Base-by-base conservation (phyloP, 1,284 basidiomycete genomes). In the Athelia psychrophila region DNA sequence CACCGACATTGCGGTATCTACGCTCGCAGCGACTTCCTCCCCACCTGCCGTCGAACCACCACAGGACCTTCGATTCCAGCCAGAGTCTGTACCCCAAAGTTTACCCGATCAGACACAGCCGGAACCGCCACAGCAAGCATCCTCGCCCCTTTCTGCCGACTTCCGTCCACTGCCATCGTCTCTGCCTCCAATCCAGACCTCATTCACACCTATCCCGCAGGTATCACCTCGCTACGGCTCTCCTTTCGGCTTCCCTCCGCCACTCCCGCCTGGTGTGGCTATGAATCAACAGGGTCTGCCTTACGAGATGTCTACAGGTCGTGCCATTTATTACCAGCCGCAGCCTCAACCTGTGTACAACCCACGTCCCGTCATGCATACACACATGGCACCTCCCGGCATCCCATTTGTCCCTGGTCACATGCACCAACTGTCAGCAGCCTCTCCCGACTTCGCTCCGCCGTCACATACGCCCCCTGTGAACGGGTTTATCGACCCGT, bases 221-320 rank as follows among this genome's bases (percentile, higher is more conserved):
- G 70, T 78, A 22, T 79, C 84, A 3, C 80, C 83, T 23, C 73
- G 76, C 2, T 88, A 81, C 54, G 76, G 78, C 18, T 83, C 87
- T 10, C 80, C 84, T 12, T 91, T 86, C 53, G 71, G 70, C 2
- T 89, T 81, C 61, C 72, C 74, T 2, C 75, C 79, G 12, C 56
- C 81, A 36, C 67, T 91, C 9, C 88, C 91, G 16, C 88, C 82
- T 12, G 91, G 91, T 42, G 77, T 93, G 50, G 88, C 78, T 12
- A 70, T 91, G 62, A 82, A 83, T 56, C 80, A 82, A 47, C 82
- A 84, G 50, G 91, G 89, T 33, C 79, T 88, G 70, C 77, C 88
- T 22, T 93, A 86, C 65, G 88, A 91, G 64, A 64, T 91, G 51
- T 81, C 86, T 10, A 91, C 87, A 5, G 89, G 90, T 24, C 86